Conservation (phyloP, 1,284 basidiomycete genomes). For the Tilletiopsis washingtonensis region DNA sequence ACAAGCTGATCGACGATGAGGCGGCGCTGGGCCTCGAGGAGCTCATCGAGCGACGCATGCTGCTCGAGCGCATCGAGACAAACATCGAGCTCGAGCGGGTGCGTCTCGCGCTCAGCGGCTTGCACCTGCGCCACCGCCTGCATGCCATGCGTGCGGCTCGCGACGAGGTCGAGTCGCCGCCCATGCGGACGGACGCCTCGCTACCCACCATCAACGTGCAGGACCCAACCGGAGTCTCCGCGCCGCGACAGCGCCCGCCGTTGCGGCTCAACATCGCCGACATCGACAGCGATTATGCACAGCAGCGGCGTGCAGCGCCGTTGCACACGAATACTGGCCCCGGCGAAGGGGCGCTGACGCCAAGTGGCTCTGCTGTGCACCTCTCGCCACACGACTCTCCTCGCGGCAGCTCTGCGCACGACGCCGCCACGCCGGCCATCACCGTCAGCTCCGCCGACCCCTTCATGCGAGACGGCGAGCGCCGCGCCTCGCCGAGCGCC, state of each 20-base stretch:
- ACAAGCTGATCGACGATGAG: slow-evolving; percentile 80
- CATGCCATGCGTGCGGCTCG: slow-evolving; percentile 12
- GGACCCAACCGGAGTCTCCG: too few relatives aligned
- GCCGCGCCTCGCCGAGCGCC: slow-evolving; percentile 17
- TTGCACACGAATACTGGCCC: too few relatives aligned
- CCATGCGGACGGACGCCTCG: not conserved
- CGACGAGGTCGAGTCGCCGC: too few relatives aligned
- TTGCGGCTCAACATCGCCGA: too few relatives aligned
- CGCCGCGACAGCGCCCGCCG: too few relatives aligned
- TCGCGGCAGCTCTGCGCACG: too few relatives aligned
- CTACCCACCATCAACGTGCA: not conserved
- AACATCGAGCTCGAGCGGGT: slow-evolving; percentile 40
- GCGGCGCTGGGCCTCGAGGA: slow-evolving; percentile 39
- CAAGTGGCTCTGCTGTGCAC: too few relatives aligned
- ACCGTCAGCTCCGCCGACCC: slow-evolving; percentile 10
- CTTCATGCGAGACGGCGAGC: slow-evolving; percentile 14
- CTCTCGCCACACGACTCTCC: too few relatives aligned
- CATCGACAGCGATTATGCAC: too few relatives aligned
- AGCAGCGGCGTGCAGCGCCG: too few relatives aligned
- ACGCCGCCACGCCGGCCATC: slow-evolving; percentile 1
- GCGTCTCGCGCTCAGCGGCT: slow-evolving; percentile 27
- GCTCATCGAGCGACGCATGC: slow-evolving; percentile 32
- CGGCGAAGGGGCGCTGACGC: too few relatives aligned
- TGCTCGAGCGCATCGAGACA: slow-evolving; percentile 29
- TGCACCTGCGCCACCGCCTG: slow-evolving; percentile 35